Evolutionary conservation across 164 flowering plant species (phyloP), one percentile per base, ranked within the genome.

Genomic region (Santalum album): DNA sequence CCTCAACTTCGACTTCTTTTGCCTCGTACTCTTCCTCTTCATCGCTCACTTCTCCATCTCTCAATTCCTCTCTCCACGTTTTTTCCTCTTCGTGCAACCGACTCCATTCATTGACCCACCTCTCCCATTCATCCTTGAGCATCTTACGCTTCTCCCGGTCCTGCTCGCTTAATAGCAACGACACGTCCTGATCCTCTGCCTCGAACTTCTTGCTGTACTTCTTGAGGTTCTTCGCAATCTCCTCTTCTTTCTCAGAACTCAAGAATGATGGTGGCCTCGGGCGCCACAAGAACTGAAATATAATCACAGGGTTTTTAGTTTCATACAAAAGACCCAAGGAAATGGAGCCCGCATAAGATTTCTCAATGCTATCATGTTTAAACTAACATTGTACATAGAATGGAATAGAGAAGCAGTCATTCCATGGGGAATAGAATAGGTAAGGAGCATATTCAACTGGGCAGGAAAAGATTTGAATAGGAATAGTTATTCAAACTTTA

Each of bases 11-110:
- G 0, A 91, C 81, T 54, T 94, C 99, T 55, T 85, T 90, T 4
- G 97, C 96, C 64, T 90, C 89, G 53, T 94, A 94, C 46, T 87
- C 97, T 56, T 94, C 95, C 61, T 94, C 99, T 6, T 82, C 96
- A 25, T 92, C 99, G 36, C 97, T 94, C 17, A 73, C 96, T 63
- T 85, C 97, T 12, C 95, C 99, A 65, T 89, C 97, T 62, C 97
- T 69, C 29, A 94, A 69, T 49, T 55, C 53, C 55, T 83, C 77
- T 61, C 99, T 81, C 40, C 32, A 62, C 23, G 58, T 1, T 60
- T 75, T 81, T 64, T 94, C 95, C 61, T 87, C 90, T 26, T 89
- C 96, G 7, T 86, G 80, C 52, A 68, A 26, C 56, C 54, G 70
- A 72, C 74, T 85, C 96, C 95, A 94, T 45, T 85, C 74, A 26